Evolutionary conservation across 1,139 yeast genomes (phyloP).

Genomic region (Pichia cactophila): DNA sequence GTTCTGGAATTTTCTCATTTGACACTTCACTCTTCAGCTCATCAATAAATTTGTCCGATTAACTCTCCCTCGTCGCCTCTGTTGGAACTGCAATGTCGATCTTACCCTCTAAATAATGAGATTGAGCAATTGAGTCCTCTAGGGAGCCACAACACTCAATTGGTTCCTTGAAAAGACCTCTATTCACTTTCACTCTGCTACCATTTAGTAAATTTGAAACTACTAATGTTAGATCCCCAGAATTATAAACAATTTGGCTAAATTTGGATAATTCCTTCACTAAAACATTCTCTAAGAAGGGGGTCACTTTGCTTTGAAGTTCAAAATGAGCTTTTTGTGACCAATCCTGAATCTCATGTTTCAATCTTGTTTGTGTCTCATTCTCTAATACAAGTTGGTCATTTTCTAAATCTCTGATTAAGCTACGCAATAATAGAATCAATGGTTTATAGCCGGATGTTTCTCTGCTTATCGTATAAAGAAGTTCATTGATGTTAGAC

Average conservation of each 20-base stretch:
- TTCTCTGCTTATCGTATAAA: constrained; percentile 22
- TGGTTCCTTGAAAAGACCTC: constrained; percentile 19
- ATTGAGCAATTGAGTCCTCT: constrained; percentile 19
- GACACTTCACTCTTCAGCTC: constrained; percentile 18
- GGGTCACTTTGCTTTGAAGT: constrained; percentile 26
- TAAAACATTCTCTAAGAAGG: constrained; percentile 23
- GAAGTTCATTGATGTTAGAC: constrained; percentile 23
- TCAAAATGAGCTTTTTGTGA: constrained; percentile 28
- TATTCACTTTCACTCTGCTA: constrained; percentile 16
- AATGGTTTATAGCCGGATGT: constrained; percentile 26
- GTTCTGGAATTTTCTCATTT: constrained; percentile 21
- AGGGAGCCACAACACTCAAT: constrained; percentile 26
- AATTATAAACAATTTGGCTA: constrained; percentile 23
- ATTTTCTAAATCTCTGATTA: constrained; percentile 20
- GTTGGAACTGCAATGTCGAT: constrained; percentile 22
- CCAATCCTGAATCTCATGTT: constrained; percentile 24
- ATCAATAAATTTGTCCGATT: constrained; percentile 16
- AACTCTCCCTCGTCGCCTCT: neutral
- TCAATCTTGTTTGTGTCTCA: constrained; percentile 11
- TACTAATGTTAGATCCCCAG: constrained; percentile 27
- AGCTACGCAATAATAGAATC: constrained; percentile 18
- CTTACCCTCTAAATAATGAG: constrained; percentile 27
- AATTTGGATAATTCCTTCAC: constrained; percentile 23
- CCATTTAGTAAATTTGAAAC: constrained; percentile 24
- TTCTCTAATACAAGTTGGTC: constrained; percentile 5